These are phyloP conservation scores for Tetracentron sinense DNA, from an alignment of 164 flowering plant genomes.

Conservation along the genomic window DNA sequence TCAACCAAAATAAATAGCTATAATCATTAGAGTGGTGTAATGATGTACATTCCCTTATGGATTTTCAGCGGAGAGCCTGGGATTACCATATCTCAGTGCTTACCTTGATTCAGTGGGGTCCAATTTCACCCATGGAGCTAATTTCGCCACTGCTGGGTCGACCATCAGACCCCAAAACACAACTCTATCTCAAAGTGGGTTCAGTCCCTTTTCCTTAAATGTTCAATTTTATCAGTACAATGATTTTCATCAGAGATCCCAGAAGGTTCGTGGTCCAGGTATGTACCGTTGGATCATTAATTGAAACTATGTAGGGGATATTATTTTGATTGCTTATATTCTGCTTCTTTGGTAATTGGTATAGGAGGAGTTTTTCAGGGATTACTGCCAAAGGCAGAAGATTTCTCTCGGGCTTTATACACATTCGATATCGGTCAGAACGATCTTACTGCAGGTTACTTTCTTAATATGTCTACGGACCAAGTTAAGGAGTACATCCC, in stretches of 20 bases:
- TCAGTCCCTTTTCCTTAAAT: conserved; percentile 53
- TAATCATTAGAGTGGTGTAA: too few species aligned
- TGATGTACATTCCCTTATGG: not conserved
- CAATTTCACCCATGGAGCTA: conserved; percentile 64
- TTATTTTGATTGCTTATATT: too few species aligned
- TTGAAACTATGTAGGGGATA: too few species aligned
- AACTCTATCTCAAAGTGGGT: conserved; percentile 42
- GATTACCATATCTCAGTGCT: conserved; percentile 46
- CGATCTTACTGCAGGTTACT: conserved; percentile 41
- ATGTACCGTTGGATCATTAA: too few species aligned
- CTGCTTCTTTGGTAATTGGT: not conserved
- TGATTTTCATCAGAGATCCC: conserved; percentile 39
- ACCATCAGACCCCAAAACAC: conserved; percentile 50
- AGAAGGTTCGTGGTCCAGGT: conserved; percentile 27
- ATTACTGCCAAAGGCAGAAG: conserved; percentile 36
- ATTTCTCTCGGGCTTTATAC: conserved; percentile 42
- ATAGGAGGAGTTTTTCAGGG: conserved; percentile 32
- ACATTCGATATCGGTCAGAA: conserved; percentile 62
- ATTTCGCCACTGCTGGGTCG: conserved; percentile 42
- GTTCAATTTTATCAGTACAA: conserved; percentile 43
- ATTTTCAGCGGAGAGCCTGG: conserved; percentile 42
- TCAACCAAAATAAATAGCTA: too few species aligned
- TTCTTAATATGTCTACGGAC: conserved; percentile 32
- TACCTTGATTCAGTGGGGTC: conserved; percentile 54
- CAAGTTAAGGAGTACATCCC: conserved; percentile 41